A percentile compares a stretch with the other conserved stretches of the same genome.
phyloP scores from a whole-genome alignment of 2,329 filamentous ascomycete genomes.

The Diplodia scrobiculata region DNA sequence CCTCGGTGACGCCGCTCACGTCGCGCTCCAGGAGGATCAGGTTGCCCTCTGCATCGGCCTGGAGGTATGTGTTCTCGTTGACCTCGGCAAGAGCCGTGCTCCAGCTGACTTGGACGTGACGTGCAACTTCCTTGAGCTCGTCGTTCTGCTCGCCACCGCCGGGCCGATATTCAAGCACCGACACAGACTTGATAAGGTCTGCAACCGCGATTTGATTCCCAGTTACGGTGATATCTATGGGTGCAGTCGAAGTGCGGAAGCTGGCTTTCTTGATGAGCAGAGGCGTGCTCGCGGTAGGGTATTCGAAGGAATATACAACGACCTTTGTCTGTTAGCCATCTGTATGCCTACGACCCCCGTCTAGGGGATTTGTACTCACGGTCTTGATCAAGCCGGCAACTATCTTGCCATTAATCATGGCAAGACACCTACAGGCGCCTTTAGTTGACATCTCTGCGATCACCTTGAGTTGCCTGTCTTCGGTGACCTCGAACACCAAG shows the following conservation, averaged over 20 bases:
- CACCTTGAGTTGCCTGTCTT: conserved; percentile 70
- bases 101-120: conserved; percentile 83
- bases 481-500: conserved; percentile 78
- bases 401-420: conserved; percentile 70
- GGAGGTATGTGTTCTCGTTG: conserved; percentile 73
- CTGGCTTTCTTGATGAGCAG: conserved; percentile 69
- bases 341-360: too few relatives aligned
- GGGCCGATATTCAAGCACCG: conserved; percentile 69
- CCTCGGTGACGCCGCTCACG: conserved; percentile 67
- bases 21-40: conserved; percentile 78
- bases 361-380: conserved; percentile 48
- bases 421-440: conserved; percentile 78
- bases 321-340: conserved; percentile 47
- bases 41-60: conserved; percentile 86
- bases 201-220: conserved; percentile 78
- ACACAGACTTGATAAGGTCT: conserved; percentile 91
- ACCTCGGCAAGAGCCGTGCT: conserved; percentile 74
- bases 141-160: conserved; percentile 61
- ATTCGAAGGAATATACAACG: conserved; percentile 60
- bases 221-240: conserved; percentile 75
- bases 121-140: conserved; percentile 70
- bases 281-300: conserved; percentile 54
- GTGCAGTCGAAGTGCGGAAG: conserved; percentile 80
- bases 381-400: conserved; percentile 90
- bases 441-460: conserved; percentile 70